These are phyloP conservation scores for Nelumbo lutea DNA, from an alignment of 164 flowering plant genomes.

Conservation along the genomic window DNA sequence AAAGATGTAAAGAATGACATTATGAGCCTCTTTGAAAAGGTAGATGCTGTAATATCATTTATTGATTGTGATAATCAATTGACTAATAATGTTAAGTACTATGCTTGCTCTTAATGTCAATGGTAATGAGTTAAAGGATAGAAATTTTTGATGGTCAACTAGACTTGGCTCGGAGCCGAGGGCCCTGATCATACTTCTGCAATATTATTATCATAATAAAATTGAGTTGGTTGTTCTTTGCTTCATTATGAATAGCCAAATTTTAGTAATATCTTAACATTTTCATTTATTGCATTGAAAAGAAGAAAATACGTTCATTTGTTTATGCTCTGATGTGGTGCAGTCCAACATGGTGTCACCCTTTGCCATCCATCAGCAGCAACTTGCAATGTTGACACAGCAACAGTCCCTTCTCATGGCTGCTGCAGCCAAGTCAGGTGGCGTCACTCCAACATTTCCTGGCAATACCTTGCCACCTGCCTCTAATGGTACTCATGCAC, in stretches of 20 bases:
- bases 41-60: conserved; percentile 13
- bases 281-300: neutral
- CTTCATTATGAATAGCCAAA: neutral
- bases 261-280: no score
- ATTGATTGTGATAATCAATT: no score
- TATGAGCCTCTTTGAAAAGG: conserved; percentile 98
- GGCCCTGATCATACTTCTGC: no score
- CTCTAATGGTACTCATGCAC: conserved; percentile 30
- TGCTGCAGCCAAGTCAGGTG: conserved; percentile 63
- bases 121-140: no score
- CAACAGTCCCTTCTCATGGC: conserved; percentile 87
- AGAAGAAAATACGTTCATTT: neutral
- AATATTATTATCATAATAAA: no score
- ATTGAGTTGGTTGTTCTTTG: no score
- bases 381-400: conserved; percentile 78
- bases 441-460: conserved; percentile 27
- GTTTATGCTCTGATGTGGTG: conserved; percentile 11
- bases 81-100: no score
- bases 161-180: no score
- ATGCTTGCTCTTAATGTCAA: no score
- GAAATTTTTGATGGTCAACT: no score
- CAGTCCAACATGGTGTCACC: conserved; percentile 91
- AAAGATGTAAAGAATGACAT: conserved; percentile 88
- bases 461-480: conserved; percentile 29
- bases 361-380: conserved; percentile 81